Conservation (phyloP, 176 grass and related monocot genomes). For the Aegilops tauschii region DNA sequence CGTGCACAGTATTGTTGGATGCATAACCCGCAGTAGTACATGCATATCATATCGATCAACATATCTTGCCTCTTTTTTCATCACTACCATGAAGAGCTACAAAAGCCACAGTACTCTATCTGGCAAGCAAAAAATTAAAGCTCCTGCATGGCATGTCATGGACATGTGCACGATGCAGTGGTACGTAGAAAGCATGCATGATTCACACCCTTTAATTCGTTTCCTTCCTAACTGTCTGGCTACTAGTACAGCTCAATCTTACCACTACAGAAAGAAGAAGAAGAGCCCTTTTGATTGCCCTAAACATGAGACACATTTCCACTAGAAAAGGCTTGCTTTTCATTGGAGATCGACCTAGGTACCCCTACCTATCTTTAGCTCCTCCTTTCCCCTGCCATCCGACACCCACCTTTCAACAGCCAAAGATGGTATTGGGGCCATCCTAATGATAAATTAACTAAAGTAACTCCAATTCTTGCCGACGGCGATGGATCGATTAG, state of each 20-base stretch:
- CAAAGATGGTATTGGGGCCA: conserved; percentile 22
- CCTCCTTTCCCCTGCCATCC: conserved; percentile 11
- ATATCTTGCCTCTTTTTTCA: background rate
- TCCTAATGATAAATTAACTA: conserved; percentile 11
- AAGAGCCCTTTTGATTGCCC: background rate
- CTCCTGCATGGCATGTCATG: background rate
- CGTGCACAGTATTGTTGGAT: too few relatives aligned
- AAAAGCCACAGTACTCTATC: background rate
- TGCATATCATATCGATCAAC: background rate
- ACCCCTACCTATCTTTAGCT: background rate
- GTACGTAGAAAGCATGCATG: background rate
- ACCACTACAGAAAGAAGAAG: background rate
- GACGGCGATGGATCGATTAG: background rate
- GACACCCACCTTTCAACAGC: conserved; percentile 8
- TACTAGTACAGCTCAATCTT: background rate
- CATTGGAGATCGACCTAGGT: background rate
- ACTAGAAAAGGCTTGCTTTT: background rate
- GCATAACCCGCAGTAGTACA: too few relatives aligned
- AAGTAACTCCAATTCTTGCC: background rate
- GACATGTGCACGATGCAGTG: conserved; percentile 6
- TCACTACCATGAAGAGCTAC: conserved; percentile 9
- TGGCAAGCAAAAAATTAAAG: background rate
- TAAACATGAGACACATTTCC: conserved; percentile 12
- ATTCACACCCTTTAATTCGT: background rate
- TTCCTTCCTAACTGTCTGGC: background rate